These are phyloP conservation scores for Ramularia collo-cygni DNA, from an alignment of 2,329 filamentous ascomycete genomes.

Conservation along the genomic window DNA sequence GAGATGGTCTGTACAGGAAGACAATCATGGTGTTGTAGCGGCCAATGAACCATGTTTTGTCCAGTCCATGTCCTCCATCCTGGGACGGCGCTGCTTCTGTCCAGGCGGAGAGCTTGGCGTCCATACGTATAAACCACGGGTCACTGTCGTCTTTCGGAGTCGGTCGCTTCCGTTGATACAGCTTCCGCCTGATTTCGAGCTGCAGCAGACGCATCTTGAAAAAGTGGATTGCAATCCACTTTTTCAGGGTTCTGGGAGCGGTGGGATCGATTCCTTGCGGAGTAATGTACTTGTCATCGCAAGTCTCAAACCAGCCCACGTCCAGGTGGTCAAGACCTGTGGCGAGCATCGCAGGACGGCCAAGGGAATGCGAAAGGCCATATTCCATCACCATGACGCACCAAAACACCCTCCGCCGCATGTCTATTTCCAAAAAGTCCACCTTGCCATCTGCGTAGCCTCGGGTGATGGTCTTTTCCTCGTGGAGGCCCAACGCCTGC, in stretches of 20 bases:
- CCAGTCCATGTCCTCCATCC: slow-evolving; percentile 62
- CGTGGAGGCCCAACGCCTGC: slow-evolving; percentile 79
- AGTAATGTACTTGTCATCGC: slow-evolving; percentile 79
- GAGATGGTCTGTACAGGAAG: slow-evolving; percentile 81
- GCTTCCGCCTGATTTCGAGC: slow-evolving; percentile 74
- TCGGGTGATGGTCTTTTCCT: slow-evolving; percentile 76
- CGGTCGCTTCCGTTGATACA: slow-evolving; percentile 77
- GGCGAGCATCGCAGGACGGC: slow-evolving; percentile 77
- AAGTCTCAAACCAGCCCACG: slow-evolving; percentile 74
- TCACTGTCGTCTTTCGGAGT: slow-evolving; percentile 73
- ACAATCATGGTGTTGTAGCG: slow-evolving; percentile 84
- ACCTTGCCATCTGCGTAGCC: slow-evolving; percentile 53
- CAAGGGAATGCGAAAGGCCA: slow-evolving; percentile 79
- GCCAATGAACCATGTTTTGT: slow-evolving; percentile 57
- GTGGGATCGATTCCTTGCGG: slow-evolving; percentile 67
- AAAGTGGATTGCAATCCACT: slow-evolving; percentile 85
- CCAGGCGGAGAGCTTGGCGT: slow-evolving; percentile 73
- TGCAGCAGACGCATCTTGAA: slow-evolving; percentile 86
- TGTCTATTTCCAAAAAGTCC: slow-evolving; percentile 73
- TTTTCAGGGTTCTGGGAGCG: slow-evolving; percentile 65
- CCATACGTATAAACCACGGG: slow-evolving; percentile 80
- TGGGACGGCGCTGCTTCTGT: slow-evolving; percentile 66
- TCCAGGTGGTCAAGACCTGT: slow-evolving; percentile 76
- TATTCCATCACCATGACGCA: slow-evolving; percentile 82
- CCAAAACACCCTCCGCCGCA: slow-evolving; percentile 85